These are phyloP conservation scores for Elsinoe ampelina DNA, from an alignment of 2,329 filamentous ascomycete species.

Conservation along the genomic window DNA sequence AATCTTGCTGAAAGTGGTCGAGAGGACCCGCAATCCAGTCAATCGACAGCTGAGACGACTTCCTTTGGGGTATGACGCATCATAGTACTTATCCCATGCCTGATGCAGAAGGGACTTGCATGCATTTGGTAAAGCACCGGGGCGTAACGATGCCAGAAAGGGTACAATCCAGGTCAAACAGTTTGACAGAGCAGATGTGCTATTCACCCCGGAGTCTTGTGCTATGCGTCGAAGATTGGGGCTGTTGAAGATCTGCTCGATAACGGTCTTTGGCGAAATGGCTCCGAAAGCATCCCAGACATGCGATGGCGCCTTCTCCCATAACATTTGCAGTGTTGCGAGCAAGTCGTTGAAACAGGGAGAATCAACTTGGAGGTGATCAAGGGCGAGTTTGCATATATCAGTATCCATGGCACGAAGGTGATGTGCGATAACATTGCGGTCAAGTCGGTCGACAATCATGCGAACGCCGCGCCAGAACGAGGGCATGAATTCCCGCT, in stretches of 20 bases:
- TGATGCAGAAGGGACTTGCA: conserved; percentile 71
- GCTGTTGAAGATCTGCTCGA: conserved; percentile 75
- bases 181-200: conserved; percentile 47
- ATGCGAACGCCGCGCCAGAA: conserved; percentile 73
- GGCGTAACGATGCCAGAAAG: conserved; percentile 68
- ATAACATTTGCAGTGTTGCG: conserved; percentile 58
- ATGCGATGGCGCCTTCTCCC: conserved; percentile 65
- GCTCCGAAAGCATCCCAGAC: conserved; percentile 86
- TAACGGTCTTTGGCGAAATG: conserved; percentile 67
- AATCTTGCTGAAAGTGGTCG: conserved; percentile 20
- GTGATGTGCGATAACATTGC: conserved; percentile 65
- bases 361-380: conserved; percentile 50
- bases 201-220: conserved; percentile 40
- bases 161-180: conserved; percentile 70
- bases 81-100: conserved; percentile 58
- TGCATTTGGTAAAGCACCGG: conserved; percentile 66
- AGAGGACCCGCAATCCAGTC: conserved; percentile 53
- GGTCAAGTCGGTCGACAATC: conserved; percentile 64
- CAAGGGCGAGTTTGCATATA: conserved; percentile 48
- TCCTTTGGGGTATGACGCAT: conserved; percentile 45
- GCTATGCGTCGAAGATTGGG: conserved; percentile 56
- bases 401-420: conserved; percentile 71
- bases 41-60: conserved; percentile 54
- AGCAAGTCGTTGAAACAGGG: conserved; percentile 58
- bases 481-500: conserved; percentile 49